Base-by-base conservation (phyloP, 1,139 yeast species). In the Suhomyces choctaworum region DNA sequence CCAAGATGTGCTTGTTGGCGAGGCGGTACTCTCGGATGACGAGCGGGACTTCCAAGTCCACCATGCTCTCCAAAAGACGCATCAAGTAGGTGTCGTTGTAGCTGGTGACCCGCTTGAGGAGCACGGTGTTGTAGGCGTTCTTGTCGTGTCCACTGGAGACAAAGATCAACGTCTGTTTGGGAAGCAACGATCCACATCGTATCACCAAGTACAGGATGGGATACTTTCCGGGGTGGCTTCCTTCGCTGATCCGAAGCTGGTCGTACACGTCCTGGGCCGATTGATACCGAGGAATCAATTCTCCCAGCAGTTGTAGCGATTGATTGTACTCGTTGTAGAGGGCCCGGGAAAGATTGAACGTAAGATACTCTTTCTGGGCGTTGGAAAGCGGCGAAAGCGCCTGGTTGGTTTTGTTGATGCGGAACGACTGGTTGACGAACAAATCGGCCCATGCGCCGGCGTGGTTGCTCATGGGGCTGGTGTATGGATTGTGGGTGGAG, bases 401-500 rank as follows among this genome's bases (percentile, higher is more conserved):
- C 29, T 28, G 39, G 31, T 38, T 40, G 4, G 34, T 13, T 27
- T 44, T 47, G 37, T 39, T 35, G 11, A 47, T 31, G 40, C 40
- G 44, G 40, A 46, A 47, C 23, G 48, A 40, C 32, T 45, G 48
- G 40, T 44, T 40, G 17, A 44, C 29, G 27, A 46, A 44, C 26
- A 46, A 27, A 11, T 34, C 34, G 22, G 29, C 30, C 14, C 28
- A 17, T 8, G 8, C 20, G 8, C 8, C 16, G 16, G 7, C 26
- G 5, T 10, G 16, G 16, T 6, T 10, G 8, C 7, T 13, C 13
- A 24, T 6, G 13, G 6, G n/a, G n/a, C n/a, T n/a, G n/a, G n/a
- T n/a, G n/a, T n/a, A n/a, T n/a, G n/a, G n/a, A n/a, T n/a, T n/a
- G n/a, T n/a, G n/a, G n/a, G n/a, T n/a, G n/a, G n/a, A n/a, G n/a